Evolutionary conservation across 2,329 filamentous ascomycete genomes (phyloP), one percentile per base, ranked within the genome.

Genomic region (Graphiopsis chlorocephala): DNA sequence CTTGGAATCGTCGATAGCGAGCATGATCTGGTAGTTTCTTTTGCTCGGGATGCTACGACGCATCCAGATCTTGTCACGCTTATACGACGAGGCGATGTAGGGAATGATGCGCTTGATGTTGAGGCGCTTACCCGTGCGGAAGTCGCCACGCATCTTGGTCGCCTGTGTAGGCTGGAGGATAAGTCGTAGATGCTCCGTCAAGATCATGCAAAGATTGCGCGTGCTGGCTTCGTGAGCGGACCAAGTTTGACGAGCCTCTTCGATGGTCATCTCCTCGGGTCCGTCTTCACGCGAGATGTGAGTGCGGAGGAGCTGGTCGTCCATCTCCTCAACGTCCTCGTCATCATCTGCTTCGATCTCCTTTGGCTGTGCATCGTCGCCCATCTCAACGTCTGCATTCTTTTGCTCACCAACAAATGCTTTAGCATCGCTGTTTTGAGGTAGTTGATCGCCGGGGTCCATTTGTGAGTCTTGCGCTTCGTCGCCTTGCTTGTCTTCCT

Each of bases 31-130:
- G 79, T 99, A 99, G 64, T 89, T 90, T 47, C 96, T 90, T 80
- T 98, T 98, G 42, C 90, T 94, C 1, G 96, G 96, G 58, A 97
- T 88, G 35, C 88, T 90, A 64, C 96, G 88, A 15, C 96, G 90
- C 90, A 99, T 96, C 95, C 95, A 99, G 79, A 99, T 99, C 84
- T 99, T 99, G 85, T 99, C 95, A 66, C 95, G 91, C 83, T 97
- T 98, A 85, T 97, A 99, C 75, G 91, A 90, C 0, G 93, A 98
- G 1, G 96, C 95, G 71, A 99, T 98, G 80, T 99, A 99, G 0
- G 96, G 95, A 73, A 99, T 99, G 79, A 99, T 99, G 71, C 94
- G 92, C 80, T 98, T 98, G 82, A 99, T 97, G 79, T 98, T 99
- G 72, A 99, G 91, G 0, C 95, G 90, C 78, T 99, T 99, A 68